Percentiles rank a stretch among this genome's conserved stretches.
Conservation (phyloP, 495 filamentous ascomycete genomes). For the Parathielavia hyrcaniae region DNA sequence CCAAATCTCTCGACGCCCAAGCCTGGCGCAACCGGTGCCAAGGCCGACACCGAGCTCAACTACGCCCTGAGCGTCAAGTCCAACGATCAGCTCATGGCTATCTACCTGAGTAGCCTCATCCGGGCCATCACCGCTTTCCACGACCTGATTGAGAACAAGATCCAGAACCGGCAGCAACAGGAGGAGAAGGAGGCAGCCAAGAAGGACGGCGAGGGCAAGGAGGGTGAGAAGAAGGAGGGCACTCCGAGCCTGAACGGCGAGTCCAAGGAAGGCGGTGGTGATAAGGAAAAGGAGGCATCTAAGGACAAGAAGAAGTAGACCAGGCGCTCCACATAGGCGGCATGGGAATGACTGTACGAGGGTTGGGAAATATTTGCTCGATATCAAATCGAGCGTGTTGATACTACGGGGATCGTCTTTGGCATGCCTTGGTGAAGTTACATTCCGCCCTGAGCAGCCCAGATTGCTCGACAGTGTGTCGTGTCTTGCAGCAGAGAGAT, state of each 20-base stretch:
- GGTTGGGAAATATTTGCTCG: constrained; percentile 21
- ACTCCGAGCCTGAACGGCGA: constrained; percentile 54
- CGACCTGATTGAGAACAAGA: constrained; percentile 99
- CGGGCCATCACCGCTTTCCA: constrained; percentile 98
- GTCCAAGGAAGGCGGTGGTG: constrained; percentile 37
- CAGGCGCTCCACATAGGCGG: neutral
- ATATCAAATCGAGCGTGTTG: constrained; percentile 23
- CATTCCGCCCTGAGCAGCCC: neutral
- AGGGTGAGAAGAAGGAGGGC: constrained; percentile 58
- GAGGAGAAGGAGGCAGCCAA: constrained; percentile 83
- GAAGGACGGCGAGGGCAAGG: constrained; percentile 51
- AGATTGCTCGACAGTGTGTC: too few species aligned
- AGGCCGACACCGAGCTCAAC: constrained; percentile 67
- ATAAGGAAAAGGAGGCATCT: constrained; percentile 33
- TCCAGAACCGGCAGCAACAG: constrained; percentile 94
- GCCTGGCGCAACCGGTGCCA: constrained; percentile 43
- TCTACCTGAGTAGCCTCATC: constrained; percentile 94
- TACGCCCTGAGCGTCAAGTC: constrained; percentile 98
- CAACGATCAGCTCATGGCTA: constrained; percentile 96
- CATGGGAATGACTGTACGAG: constrained; percentile 20
- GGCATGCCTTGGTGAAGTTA: neutral
- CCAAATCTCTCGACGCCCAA: constrained; percentile 86
- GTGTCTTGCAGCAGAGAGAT: too few species aligned
- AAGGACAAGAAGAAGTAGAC: constrained; percentile 37
- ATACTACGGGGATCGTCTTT: constrained; percentile 17